A percentile compares a stretch with the other conserved stretches of the same genome.
Evolutionary conservation across 2,329 filamentous ascomycete genomes (phyloP).

Genomic region (Ascochyta rabiei): DNA sequence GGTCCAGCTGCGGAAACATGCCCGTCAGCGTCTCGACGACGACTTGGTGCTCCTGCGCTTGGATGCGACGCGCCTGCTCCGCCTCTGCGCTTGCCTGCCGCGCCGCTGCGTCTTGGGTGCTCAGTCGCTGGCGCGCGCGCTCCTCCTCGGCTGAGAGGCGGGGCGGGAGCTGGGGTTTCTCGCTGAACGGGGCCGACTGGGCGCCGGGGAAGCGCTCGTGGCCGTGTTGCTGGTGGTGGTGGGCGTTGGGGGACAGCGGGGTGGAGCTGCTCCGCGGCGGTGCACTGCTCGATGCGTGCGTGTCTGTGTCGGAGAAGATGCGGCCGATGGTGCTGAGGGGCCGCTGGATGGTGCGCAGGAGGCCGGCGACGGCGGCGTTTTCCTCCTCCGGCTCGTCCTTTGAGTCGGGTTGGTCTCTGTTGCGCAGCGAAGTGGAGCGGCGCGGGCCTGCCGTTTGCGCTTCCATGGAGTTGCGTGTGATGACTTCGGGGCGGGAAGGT

Average conservation of each 20-base stretch:
- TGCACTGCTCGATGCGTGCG: conserved; percentile 32
- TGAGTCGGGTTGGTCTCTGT: conserved; percentile 32
- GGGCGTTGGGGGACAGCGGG: conserved; percentile 52
- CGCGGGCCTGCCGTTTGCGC: conserved; percentile 63
- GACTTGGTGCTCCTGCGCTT: conserved; percentile 83
- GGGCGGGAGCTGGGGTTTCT: conserved; percentile 15
- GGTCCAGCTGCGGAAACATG: conserved; percentile 96
- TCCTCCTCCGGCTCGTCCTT: conserved; percentile 64
- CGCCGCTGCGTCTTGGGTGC: conserved; percentile 85
- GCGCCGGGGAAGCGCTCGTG: conserved; percentile 44
- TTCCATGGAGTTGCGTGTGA: conserved; percentile 64
- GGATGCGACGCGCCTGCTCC: conserved; percentile 83
- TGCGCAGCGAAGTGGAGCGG: conserved; percentile 61
- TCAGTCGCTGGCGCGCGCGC: conserved; percentile 51
- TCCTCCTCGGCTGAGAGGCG: conserved; percentile 17
- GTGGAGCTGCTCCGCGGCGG: conserved; percentile 57
- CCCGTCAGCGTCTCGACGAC: conserved; percentile 92
- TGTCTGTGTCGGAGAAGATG: conserved; percentile 81
- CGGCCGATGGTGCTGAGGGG: conserved; percentile 90
- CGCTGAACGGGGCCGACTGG: background rate
- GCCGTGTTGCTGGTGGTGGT: conserved; percentile 49
- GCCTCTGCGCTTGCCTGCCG: conserved; percentile 88
- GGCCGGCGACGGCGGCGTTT: conserved; percentile 78
- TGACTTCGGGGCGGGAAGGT: conserved; percentile 62
- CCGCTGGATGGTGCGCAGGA: conserved; percentile 88